These are phyloP conservation scores for Mytilinidion resinicola DNA, from an alignment of 495 filamentous ascomycete species.

Conservation along the genomic window DNA sequence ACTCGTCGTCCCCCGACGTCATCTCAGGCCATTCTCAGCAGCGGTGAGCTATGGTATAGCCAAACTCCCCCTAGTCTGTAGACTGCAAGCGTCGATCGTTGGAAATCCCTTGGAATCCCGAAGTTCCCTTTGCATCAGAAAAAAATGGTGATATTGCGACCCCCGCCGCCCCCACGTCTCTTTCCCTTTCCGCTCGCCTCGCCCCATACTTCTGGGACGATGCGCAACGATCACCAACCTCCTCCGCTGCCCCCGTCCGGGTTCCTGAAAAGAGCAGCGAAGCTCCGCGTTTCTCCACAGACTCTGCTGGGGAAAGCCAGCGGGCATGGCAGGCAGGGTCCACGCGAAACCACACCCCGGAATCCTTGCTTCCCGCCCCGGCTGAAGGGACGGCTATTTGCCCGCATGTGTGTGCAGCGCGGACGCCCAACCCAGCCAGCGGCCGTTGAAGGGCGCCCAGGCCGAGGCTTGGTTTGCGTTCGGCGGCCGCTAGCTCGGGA, in stretches of 20 bases:
- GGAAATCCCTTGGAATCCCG: no score
- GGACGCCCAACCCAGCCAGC: no score
- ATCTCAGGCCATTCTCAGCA: no score
- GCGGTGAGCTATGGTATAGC: no score
- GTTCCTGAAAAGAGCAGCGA: background rate
- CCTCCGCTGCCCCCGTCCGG: background rate
- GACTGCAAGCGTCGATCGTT: no score
- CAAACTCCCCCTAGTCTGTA: no score
- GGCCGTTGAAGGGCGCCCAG: no score
- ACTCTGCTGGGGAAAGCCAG: background rate
- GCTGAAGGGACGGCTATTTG: background rate
- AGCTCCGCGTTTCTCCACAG: background rate
- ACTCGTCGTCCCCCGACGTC: no score
- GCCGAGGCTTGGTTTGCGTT: no score
- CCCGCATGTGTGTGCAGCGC: background rate
- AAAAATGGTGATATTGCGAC: background rate
- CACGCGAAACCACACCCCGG: background rate
- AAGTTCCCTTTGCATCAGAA: background rate
- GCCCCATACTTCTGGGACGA: background rate
- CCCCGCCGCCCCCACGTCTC: background rate
- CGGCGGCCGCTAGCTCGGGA: no score
- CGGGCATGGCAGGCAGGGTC: background rate
- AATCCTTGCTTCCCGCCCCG: background rate
- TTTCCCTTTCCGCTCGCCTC: background rate
- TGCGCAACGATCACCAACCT: background rate